A percentile compares a stretch with the other conserved stretches of the same genome.
Conservation (phyloP, 345 rosid species). For the Erodium maritimum region DNA sequence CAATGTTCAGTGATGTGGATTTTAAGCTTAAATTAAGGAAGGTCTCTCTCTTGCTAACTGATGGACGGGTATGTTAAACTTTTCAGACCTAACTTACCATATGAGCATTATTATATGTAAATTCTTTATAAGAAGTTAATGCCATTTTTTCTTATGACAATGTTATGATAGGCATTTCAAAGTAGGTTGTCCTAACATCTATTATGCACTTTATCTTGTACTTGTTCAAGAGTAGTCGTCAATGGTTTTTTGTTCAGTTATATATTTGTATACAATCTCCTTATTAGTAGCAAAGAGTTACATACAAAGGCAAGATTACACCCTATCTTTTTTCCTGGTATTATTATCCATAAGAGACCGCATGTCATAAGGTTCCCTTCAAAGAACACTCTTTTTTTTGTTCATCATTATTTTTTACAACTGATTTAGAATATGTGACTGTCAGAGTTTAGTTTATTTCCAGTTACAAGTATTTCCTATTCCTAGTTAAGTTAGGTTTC, state of each 20-base stretch:
- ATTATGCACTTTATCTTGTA: too few relatives aligned
- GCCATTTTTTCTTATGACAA: background rate
- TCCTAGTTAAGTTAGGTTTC: too few relatives aligned
- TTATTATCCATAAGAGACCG: background rate
- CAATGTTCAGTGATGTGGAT: slow-evolving; percentile 26
- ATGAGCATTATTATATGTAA: slow-evolving; percentile 1
- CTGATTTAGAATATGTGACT: background rate
- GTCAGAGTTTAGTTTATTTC: too few relatives aligned
- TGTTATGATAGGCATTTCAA: background rate
- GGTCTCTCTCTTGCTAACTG: slow-evolving; percentile 61
- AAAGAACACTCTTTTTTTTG: background rate
- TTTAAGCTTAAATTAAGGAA: slow-evolving; percentile 43
- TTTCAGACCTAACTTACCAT: background rate
- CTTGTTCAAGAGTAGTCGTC: too few relatives aligned
- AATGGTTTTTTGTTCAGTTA: too few relatives aligned
- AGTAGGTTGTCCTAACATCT: background rate
- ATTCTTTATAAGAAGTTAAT: too few relatives aligned
- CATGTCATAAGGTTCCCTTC: background rate
- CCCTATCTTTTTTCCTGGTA: too few relatives aligned
- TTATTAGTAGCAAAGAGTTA: too few relatives aligned
- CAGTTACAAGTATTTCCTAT: too few relatives aligned
- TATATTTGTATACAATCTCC: too few relatives aligned
- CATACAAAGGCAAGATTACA: too few relatives aligned
- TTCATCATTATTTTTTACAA: background rate
- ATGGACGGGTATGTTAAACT: slow-evolving; percentile 59